These are phyloP conservation scores for Odontarrhena argentea DNA, from an alignment of 345 rosid species.

Conservation along the genomic window DNA sequence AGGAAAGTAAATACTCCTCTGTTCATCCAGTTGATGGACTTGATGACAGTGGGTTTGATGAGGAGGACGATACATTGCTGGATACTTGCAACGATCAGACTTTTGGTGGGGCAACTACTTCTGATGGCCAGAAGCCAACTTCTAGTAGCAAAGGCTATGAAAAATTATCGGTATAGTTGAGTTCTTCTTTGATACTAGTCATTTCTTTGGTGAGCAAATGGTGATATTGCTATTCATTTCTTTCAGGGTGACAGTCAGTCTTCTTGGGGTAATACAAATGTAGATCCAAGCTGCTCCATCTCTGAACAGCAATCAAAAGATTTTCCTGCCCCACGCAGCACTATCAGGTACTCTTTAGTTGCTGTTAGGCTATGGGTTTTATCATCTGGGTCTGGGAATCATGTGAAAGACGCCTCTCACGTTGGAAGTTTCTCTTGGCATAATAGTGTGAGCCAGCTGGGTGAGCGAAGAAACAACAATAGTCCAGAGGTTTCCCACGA, in stretches of 20 bases:
- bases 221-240: constrained; percentile 27
- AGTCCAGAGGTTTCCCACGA: constrained; percentile 25
- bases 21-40: constrained; percentile 56
- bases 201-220: neutral
- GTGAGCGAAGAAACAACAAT: constrained; percentile 34
- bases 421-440: constrained; percentile 20
- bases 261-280: constrained; percentile 44
- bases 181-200: constrained; percentile 26
- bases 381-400: neutral
- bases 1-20: constrained; percentile 83
- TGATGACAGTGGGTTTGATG: constrained; percentile 82
- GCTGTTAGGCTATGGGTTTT: constrained; percentile 13
- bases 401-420: constrained; percentile 13
- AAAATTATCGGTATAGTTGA: constrained; percentile 42
- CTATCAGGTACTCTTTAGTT: constrained; percentile 54
- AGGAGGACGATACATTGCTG: constrained; percentile 62
- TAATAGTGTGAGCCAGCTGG: constrained; percentile 28
- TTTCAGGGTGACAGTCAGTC: constrained; percentile 61
- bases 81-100: constrained; percentile 61
- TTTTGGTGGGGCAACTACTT: constrained; percentile 59
- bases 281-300: constrained; percentile 43
- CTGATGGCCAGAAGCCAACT: constrained; percentile 43
- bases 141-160: constrained; percentile 49
- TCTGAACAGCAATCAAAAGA: constrained; percentile 48
- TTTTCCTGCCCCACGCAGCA: constrained; percentile 44